Percentiles rank a stretch among this genome's conserved stretches.
phyloP scores from a whole-genome alignment of 2,329 filamentous ascomycete genomes.

The Colletotrichum echinochloae region DNA sequence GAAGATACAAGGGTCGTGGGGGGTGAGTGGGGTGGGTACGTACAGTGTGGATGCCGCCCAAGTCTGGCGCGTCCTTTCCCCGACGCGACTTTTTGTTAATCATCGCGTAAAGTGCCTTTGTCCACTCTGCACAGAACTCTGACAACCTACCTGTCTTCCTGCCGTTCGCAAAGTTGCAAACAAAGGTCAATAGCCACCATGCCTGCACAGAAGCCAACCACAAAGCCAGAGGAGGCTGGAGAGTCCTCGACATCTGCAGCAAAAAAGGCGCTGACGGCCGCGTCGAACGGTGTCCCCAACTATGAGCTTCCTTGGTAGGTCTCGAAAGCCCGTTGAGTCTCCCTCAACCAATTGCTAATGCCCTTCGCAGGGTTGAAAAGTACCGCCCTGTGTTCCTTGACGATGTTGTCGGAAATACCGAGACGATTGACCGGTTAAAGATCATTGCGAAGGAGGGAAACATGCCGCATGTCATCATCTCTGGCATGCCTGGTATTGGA shows the following conservation, averaged over 20 bases:
- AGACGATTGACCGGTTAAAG: slow-evolving; percentile 96
- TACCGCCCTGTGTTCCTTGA: slow-evolving; percentile 95
- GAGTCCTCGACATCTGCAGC: slow-evolving; percentile 71
- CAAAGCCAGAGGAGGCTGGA: slow-evolving; percentile 64
- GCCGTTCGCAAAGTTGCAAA: slow-evolving; percentile 9
- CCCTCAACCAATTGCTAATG: slow-evolving; percentile 39
- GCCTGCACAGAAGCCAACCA: slow-evolving; percentile 58
- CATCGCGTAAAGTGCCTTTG: slow-evolving; percentile 41
- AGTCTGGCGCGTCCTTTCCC: slow-evolving; percentile 19
- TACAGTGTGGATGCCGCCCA: neutral
- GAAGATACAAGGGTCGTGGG: neutral
- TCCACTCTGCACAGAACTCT: slow-evolving; percentile 16
- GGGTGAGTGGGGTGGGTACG: neutral
- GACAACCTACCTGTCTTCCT: neutral
- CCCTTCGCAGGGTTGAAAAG: slow-evolving; percentile 86
- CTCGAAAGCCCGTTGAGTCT: neutral
- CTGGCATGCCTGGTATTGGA: slow-evolving; percentile 98
- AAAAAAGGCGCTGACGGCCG: slow-evolving; percentile 66
- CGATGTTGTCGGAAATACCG: slow-evolving; percentile 97
- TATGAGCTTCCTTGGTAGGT: slow-evolving; percentile 85
- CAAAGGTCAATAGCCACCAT: slow-evolving; percentile 12
- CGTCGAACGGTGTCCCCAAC: slow-evolving; percentile 62
- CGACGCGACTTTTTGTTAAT: slow-evolving; percentile 38
- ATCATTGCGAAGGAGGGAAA: slow-evolving; percentile 99
- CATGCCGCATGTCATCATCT: slow-evolving; percentile 99